Evolutionary conservation across 768 basidiomycete species (phyloP).

Genomic region (Leucocoprinus leucothites): DNA sequence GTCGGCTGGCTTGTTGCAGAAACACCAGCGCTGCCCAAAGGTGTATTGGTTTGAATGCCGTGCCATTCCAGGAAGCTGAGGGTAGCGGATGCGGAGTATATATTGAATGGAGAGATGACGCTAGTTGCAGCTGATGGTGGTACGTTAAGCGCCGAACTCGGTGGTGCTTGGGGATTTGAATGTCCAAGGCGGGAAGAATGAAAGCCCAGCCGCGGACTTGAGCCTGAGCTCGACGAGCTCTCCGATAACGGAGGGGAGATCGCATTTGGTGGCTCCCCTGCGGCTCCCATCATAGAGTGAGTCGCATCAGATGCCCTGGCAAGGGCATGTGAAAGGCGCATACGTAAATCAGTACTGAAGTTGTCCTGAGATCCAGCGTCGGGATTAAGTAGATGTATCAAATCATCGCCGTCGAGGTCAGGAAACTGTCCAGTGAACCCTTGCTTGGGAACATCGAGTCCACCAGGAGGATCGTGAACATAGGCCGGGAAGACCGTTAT

Average conservation of each 20-base stretch:
- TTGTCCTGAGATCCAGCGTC: neutral
- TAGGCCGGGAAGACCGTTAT: neutral
- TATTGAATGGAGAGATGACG: slow-evolving; percentile 21
- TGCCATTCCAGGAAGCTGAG: slow-evolving; percentile 34
- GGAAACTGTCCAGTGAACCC: no score
- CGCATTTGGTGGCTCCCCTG: neutral
- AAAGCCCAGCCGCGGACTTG: neutral
- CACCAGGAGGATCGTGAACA: slow-evolving; percentile 2
- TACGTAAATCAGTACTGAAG: neutral
- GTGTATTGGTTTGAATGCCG: slow-evolving; percentile 33
- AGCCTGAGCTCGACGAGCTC: neutral
- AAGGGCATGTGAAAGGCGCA: neutral
- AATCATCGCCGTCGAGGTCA: neutral
- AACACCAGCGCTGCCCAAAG: slow-evolving; percentile 1
- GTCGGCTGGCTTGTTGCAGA: neutral
- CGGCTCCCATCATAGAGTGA: neutral
- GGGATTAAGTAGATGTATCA: slow-evolving; percentile 2
- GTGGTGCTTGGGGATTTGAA: slow-evolving; percentile 12
- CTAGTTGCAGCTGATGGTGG: slow-evolving; percentile 11
- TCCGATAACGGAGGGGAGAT: neutral
- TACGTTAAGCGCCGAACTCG: slow-evolving; percentile 11
- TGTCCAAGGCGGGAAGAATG: neutral
- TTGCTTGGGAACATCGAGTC: neutral
- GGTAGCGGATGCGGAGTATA: slow-evolving; percentile 31
- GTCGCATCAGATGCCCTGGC: neutral